These are phyloP conservation scores for Brassica cretica DNA, from an alignment of 345 rosid genomes.

Conservation along the genomic window DNA sequence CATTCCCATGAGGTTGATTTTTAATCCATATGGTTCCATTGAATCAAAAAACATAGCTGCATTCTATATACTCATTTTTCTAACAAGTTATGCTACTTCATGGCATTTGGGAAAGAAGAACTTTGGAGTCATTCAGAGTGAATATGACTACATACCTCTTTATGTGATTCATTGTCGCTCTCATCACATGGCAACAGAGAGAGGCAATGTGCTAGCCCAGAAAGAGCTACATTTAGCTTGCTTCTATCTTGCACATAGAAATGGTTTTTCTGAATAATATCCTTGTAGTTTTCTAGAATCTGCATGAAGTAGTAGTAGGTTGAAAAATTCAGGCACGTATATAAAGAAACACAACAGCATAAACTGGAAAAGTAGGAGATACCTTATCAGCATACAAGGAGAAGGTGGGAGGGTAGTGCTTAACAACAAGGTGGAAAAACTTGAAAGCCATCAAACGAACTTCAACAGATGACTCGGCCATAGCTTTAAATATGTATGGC, in stretches of 20 bases:
- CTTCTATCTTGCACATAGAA: slow-evolving; percentile 69
- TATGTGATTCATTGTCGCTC: slow-evolving; percentile 38
- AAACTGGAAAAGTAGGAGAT: slow-evolving; percentile 7
- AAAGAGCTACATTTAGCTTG: slow-evolving; percentile 65
- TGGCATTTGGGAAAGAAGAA: slow-evolving; percentile 22
- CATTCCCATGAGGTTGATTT: not conserved
- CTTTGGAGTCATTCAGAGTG: not conserved
- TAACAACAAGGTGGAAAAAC: slow-evolving; percentile 66
- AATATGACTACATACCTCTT: slow-evolving; percentile 43
- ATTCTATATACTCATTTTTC: not conserved
- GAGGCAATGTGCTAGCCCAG: slow-evolving; percentile 74
- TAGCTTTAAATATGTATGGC: slow-evolving; percentile 74
- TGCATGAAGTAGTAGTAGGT: slow-evolving; percentile 29
- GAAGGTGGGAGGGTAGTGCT: slow-evolving; percentile 63
- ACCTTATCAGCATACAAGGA: slow-evolving; percentile 78
- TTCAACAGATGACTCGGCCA: slow-evolving; percentile 72
- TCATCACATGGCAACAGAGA: slow-evolving; percentile 57
- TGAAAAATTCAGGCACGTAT: not conserved
- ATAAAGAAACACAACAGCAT: not conserved
- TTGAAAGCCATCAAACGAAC: slow-evolving; percentile 91
- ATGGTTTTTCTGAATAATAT: slow-evolving; percentile 63
- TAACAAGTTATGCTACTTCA: slow-evolving; percentile 5
- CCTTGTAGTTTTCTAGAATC: slow-evolving; percentile 81
- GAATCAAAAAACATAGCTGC: not conserved
- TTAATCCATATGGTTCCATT: slow-evolving; percentile 3